A percentile compares a stretch with the other conserved stretches of the same genome.
Evolutionary conservation across 306 rosid species (phyloP).

Genomic region (Carpinus viminea): DNA sequence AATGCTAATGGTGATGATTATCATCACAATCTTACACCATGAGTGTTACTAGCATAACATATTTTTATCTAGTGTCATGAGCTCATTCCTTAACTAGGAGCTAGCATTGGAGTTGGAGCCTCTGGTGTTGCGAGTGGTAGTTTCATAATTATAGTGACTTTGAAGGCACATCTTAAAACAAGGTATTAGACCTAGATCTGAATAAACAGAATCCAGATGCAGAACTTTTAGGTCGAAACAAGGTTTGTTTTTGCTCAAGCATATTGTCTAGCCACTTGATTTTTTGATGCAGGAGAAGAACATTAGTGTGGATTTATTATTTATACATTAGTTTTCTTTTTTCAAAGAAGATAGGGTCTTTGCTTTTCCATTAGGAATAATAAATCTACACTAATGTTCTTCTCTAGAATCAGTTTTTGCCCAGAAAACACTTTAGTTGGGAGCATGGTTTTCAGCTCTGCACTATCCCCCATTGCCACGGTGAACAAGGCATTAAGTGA

Average conservation of each 20-base stretch:
- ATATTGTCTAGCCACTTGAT: neutral
- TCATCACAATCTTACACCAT: neutral
- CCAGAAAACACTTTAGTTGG: neutral
- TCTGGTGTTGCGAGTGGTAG: neutral
- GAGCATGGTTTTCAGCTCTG: neutral
- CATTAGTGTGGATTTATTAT: too few relatives aligned
- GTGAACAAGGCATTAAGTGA: neutral
- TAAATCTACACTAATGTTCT: too few relatives aligned
- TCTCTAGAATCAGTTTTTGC: neutral
- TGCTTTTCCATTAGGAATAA: too few relatives aligned
- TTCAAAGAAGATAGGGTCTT: too few relatives aligned
- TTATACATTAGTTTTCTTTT: too few relatives aligned
- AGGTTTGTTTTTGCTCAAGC: neutral
- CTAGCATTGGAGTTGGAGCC: conserved; percentile 1
- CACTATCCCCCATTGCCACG: neutral
- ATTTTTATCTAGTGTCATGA: neutral
- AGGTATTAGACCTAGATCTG: neutral
- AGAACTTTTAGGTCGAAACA: neutral
- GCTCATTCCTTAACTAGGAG: neutral
- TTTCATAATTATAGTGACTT: neutral
- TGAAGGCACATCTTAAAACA: neutral
- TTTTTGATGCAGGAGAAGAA: neutral
- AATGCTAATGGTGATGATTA: neutral
- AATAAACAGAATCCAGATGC: neutral
- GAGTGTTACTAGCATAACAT: neutral